These are phyloP conservation scores for Talaromyces liani DNA, from an alignment of 495 filamentous ascomycete genomes.

Conservation along the genomic window DNA sequence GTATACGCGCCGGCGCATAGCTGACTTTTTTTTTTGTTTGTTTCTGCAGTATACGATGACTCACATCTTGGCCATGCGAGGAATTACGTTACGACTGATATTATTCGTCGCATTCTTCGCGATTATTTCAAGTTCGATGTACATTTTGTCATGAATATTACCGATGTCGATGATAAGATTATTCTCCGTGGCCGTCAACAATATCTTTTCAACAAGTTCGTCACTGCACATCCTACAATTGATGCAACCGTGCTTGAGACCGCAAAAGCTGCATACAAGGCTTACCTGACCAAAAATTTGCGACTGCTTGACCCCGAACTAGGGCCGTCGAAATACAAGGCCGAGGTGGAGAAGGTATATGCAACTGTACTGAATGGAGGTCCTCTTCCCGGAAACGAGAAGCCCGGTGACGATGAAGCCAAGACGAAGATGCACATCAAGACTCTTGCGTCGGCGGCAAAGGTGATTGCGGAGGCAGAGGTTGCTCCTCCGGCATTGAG, in stretches of 20 bases:
- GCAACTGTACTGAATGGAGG: slow-evolving; percentile 44
- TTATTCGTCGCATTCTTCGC: slow-evolving; percentile 76
- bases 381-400: slow-evolving; percentile 51
- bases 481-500: slow-evolving; percentile 27
- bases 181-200: slow-evolving; percentile 77
- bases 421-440: slow-evolving; percentile 93
- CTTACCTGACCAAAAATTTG: slow-evolving; percentile 75
- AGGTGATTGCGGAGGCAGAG: slow-evolving; percentile 41
- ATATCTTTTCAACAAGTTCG: slow-evolving; percentile 56
- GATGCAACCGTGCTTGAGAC: slow-evolving; percentile 49
- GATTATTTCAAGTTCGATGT: slow-evolving; percentile 85
- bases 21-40: neutral
- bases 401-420: slow-evolving; percentile 66
- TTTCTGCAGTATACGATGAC: slow-evolving; percentile 65
- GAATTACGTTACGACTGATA: slow-evolving; percentile 93
- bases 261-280: slow-evolving; percentile 56
- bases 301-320: slow-evolving; percentile 44
- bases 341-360: slow-evolving; percentile 54
- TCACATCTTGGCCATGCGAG: slow-evolving; percentile 84
- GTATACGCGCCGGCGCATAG: neutral
- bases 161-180: slow-evolving; percentile 93
- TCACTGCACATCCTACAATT: slow-evolving; percentile 30
- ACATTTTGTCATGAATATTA: slow-evolving; percentile 94
- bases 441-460: slow-evolving; percentile 57
- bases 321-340: slow-evolving; percentile 38